A percentile compares a stretch with the other conserved stretches of the same genome.
Evolutionary conservation across 164 flowering plant genomes (phyloP).

Genomic region (Stephania yunnanensis): DNA sequence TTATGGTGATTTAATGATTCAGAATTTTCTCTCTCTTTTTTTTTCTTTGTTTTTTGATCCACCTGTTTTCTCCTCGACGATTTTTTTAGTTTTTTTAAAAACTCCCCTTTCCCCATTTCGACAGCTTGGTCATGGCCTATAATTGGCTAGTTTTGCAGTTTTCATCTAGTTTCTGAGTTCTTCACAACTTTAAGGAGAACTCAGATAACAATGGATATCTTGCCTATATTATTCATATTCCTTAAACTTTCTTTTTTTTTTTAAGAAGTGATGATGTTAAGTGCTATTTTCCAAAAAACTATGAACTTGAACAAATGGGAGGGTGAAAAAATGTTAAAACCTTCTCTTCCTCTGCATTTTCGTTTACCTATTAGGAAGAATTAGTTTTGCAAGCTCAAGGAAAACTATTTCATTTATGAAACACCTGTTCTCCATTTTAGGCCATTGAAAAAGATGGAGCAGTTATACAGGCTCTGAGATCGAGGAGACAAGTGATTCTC

Average conservation of each 20-base stretch:
- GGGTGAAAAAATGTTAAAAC: not conserved
- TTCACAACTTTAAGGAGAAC: not conserved
- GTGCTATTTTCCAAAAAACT: no score
- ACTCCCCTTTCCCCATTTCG: not conserved
- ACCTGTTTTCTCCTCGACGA: not conserved
- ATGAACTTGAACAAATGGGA: not conserved
- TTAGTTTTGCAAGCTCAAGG: not conserved
- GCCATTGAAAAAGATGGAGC: constrained; percentile 59
- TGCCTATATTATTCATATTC: no score
- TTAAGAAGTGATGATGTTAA: no score
- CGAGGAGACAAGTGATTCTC: constrained; percentile 73
- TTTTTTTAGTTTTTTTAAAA: not conserved
- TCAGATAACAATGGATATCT: not conserved
- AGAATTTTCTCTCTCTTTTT: not conserved
- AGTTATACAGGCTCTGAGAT: constrained; percentile 54
- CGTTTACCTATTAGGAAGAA: not conserved
- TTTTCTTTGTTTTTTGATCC: no score
- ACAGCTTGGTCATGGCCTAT: not conserved
- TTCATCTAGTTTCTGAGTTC: not conserved
- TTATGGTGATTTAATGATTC: not conserved
- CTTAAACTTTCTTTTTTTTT: no score
- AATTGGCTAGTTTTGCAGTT: not conserved
- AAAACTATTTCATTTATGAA: constrained; percentile 2
- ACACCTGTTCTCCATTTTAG: constrained; percentile 25
- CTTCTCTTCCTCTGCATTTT: not conserved